Evolutionary conservation across 2,329 filamentous ascomycete species (phyloP), one percentile per base, ranked within the genome.

Genomic region (Chrysoporthe deuterocubensis): DNA sequence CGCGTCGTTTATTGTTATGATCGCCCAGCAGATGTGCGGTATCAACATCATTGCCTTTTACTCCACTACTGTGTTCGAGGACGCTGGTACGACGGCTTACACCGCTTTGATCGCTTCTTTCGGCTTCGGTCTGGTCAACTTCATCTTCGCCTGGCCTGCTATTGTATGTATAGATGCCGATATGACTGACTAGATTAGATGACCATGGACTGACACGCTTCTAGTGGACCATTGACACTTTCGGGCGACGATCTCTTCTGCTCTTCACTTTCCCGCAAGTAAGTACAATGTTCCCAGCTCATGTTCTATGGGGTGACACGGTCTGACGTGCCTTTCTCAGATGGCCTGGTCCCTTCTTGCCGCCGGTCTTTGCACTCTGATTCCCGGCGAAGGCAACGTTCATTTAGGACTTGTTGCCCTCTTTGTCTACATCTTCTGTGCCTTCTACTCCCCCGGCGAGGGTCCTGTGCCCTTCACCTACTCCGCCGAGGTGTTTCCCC

Each of bases 391-490:
- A 2, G 66, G 69, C 26, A 54, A 67, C 0, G 71, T 71, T 0
- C 74, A 73, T 18, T 68, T 87, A 64, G 83, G 83, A 0, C 74
- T 86, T 34, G 86, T 88, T 66, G 78, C 86, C 42, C 84, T 84
- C 72, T 76, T 76, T 48, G 64, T 76, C 57, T 76, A 74, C 71
- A 64, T 76, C 56, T 77, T 77, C 46, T 68, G 70, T 21, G 73
- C 72, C 32, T 75, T 74, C 61, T 76, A 77, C 69, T 77, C 75
- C 2, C 75, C 75, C 8, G 75, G 85, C 2, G 90, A 92, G 78
- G 90, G 89, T 0, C 87, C 87, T 11, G 89, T 92, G 13, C 89
- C 89, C 0, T 92, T 90, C 74, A 87, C 87, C 0, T 92, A 92
- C 78, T 86, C 84, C 3, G 89, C 90, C 60, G 90, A 92, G 75